Evolutionary conservation across 2,329 filamentous ascomycete genomes (phyloP), one percentile per base, ranked within the genome.

Genomic region (Diplocarpon rosae): DNA sequence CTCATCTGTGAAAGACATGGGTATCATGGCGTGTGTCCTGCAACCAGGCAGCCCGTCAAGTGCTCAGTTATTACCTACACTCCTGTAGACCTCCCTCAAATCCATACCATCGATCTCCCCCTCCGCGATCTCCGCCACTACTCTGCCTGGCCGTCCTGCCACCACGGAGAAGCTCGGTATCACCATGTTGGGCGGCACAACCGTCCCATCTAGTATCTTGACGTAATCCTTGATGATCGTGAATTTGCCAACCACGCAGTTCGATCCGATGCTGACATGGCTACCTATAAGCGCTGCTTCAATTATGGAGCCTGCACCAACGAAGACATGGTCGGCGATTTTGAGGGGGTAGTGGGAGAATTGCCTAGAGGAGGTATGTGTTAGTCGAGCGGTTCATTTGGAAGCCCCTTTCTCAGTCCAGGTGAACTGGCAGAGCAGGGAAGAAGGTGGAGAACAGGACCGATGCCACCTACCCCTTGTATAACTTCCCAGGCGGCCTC

Each of bases 211-310:
- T 53, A 96, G 66, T 33, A 98, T 78, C 62, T 83, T 83, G 38
- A 93, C 87, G 59, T 87, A 93, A 63, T 96, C 92, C 64, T 95
- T 95, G 60, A 96, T 77, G 49, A 95, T 90, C 39, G 82, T 84
- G 64, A 95, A 89, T 54, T 88, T 83, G 45, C 86, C 85, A 39
- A 98, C 72, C 1, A 83, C 81, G 51, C 80, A 85, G 41, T 80
- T 77, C 44, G 74, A 73, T 16, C 88, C 89, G 49, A 98, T 85
- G 61, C 87, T 78, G 13, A 96, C 88, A 65, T 95, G 86, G 55
- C 75, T 87, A 1, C 85, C 85, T 43, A 98, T 78, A 30, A 78
- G 76, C 6, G 88, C 87, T 0, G 90, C 87, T 61, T 92, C 86
- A 31, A 98, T 75, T 32, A 90, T 76, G 31, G 80, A 79, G 29